These are phyloP conservation scores for Aspergillus proliferans DNA, from an alignment of 2,329 filamentous ascomycete species.

Conservation along the genomic window DNA sequence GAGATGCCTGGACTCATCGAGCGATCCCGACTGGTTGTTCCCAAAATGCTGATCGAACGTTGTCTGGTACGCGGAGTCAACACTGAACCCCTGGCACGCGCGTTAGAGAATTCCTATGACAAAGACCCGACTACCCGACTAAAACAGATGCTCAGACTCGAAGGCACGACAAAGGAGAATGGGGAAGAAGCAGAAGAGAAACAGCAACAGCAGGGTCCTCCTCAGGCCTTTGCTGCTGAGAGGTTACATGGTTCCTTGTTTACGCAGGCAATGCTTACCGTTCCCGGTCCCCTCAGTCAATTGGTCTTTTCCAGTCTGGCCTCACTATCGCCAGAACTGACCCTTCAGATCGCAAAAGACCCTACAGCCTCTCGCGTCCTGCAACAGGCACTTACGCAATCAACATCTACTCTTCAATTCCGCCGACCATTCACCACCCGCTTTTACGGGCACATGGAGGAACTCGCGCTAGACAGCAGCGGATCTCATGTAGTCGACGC, in stretches of 20 bases:
- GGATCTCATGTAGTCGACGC: constrained; percentile 64
- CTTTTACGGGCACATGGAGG: constrained; percentile 56
- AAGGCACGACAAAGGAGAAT: constrained; percentile 44
- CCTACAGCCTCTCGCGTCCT: constrained; percentile 55
- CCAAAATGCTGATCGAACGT: constrained; percentile 77
- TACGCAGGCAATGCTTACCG: constrained; percentile 69
- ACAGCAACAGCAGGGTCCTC: constrained; percentile 1
- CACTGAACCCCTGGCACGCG: constrained; percentile 49
- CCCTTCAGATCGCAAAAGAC: constrained; percentile 61
- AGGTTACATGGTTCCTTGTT: constrained; percentile 79
- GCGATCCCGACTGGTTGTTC: constrained; percentile 68
- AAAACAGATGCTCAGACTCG: constrained; percentile 55
- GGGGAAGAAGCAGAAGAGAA: constrained; percentile 38
- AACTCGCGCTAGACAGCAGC: constrained; percentile 54
- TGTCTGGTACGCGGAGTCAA: constrained; percentile 63
- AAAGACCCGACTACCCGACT: constrained; percentile 48
- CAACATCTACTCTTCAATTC: constrained; percentile 49
- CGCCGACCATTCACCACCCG: constrained; percentile 58
- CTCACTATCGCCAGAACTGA: constrained; percentile 49
- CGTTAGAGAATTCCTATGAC: constrained; percentile 54
- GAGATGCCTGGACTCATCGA: constrained; percentile 68
- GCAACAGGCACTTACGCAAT: constrained; percentile 55
- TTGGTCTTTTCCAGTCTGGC: constrained; percentile 69
- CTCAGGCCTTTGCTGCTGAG: constrained; percentile 32
- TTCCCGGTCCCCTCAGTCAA: constrained; percentile 61